Percentiles rank a stretch among this genome's conserved stretches.
Evolutionary conservation across 208 protist genomes (phyloP).

Genomic region (Leishmania major): DNA sequence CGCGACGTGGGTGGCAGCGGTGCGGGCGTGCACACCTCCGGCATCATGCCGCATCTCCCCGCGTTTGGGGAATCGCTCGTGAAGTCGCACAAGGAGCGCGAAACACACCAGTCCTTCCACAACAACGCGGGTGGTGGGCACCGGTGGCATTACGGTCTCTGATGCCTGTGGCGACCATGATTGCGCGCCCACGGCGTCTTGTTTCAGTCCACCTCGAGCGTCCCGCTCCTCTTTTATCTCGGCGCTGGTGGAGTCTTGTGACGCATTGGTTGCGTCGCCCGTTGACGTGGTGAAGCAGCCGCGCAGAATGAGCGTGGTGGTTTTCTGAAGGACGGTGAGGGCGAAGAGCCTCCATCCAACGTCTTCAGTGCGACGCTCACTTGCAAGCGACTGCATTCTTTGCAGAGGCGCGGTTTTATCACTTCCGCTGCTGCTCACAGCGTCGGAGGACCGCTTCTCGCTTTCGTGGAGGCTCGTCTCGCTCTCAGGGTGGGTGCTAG

Average conservation of each 20-base stretch:
- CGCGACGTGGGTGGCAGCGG: background rate
- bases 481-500: background rate
- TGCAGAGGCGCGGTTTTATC: background rate
- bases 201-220: background rate
- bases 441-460: background rate
- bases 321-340: slow-evolving; percentile 14
- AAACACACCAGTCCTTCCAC: slow-evolving; percentile 14
- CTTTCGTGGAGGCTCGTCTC: background rate
- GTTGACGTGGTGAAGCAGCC: slow-evolving; percentile 16
- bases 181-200: background rate
- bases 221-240: background rate
- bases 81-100: slow-evolving; percentile 1
- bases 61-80: background rate
- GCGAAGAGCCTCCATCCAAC: slow-evolving; percentile 15
- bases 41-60: background rate
- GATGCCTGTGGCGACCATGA: background rate
- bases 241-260: background rate
- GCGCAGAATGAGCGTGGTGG: slow-evolving; percentile 13
- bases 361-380: background rate
- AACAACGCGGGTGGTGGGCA: slow-evolving; percentile 3
- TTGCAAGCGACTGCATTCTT: background rate
- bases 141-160: background rate
- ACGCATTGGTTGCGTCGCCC: background rate
- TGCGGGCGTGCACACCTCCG: background rate
- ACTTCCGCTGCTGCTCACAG: background rate